Evolutionary conservation across 768 basidiomycete species (phyloP).

Genomic region (Naganishia antarctica): DNA sequence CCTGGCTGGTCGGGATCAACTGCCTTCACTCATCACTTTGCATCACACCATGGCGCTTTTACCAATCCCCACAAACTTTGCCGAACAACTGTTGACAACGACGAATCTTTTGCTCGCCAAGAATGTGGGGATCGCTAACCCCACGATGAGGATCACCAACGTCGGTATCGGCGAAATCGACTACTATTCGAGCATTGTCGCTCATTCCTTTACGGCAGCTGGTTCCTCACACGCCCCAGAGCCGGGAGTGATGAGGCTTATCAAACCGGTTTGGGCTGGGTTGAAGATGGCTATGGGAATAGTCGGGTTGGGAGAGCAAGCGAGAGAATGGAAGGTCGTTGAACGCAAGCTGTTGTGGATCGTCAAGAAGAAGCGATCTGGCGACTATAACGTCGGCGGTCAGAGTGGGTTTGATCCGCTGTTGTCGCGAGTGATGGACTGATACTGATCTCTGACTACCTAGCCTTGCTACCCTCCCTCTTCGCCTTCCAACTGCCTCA

Average conservation of each 20-base stretch:
- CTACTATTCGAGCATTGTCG: conserved; percentile 20
- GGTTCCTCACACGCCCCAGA: neutral
- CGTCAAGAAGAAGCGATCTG: conserved; percentile 12
- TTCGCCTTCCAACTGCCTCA: neutral
- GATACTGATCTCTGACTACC: neutral
- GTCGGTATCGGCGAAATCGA: conserved; percentile 42
- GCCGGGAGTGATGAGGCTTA: conserved; percentile 6
- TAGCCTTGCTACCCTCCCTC: conserved; percentile 6
- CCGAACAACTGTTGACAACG: conserved; percentile 38
- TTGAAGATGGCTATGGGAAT: neutral
- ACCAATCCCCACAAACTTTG: conserved; percentile 30
- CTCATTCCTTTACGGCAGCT: conserved; percentile 3
- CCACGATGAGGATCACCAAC: conserved; percentile 30
- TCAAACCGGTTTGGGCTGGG: neutral
- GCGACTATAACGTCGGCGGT: neutral
- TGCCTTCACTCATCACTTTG: conserved; percentile 34
- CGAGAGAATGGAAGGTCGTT: conserved; percentile 14
- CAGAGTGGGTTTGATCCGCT: conserved; percentile 2
- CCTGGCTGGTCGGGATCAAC: neutral
- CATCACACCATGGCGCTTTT: conserved; percentile 40
- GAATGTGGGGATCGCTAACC: conserved; percentile 38
- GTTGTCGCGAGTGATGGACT: too few species aligned
- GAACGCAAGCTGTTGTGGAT: conserved; percentile 10
- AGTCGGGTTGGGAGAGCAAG: conserved; percentile 4
- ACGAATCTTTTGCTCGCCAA: conserved; percentile 36